These are phyloP conservation scores for Coemansia erecta DNA, from an alignment of 192 early-diverging fungal species.

Conservation along the genomic window DNA sequence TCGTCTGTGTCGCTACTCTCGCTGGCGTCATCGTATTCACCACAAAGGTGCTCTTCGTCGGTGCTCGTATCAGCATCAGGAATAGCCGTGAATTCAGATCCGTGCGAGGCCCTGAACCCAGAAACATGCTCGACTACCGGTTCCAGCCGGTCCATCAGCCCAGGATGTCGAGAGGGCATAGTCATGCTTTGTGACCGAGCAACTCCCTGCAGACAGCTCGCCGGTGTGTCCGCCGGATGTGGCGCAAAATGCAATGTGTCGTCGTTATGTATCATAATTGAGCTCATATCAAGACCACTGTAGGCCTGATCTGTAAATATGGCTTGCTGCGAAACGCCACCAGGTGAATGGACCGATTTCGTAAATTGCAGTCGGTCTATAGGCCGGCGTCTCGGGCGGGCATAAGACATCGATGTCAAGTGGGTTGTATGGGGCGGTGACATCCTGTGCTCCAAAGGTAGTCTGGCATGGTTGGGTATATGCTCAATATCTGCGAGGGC, in stretches of 20 bases:
- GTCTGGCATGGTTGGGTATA: conserved; percentile 1
- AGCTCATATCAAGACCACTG: neutral
- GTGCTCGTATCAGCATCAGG: neutral
- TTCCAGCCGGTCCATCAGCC: neutral
- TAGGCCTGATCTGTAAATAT: neutral
- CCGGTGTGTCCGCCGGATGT: neutral
- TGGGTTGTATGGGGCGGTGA: conserved; percentile 6
- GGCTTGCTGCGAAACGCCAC: conserved; percentile 1
- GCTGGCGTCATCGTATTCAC: neutral
- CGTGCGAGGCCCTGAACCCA: conserved; percentile 2
- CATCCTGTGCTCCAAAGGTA: neutral
- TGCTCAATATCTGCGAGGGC: conserved; percentile 33
- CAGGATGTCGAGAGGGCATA: neutral
- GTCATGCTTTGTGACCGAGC: conserved; percentile 4
- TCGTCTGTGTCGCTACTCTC: no score
- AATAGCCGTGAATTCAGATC: conserved; percentile 6
- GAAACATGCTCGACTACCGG: neutral
- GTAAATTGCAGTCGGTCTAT: neutral
- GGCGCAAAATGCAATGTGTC: conserved; percentile 7
- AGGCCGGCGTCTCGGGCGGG: conserved; percentile 1
- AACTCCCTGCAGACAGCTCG: neutral
- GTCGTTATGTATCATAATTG: neutral
- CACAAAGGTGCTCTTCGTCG: neutral
- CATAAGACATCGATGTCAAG: conserved; percentile 12
- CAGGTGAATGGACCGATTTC: conserved; percentile 2